Evolutionary conservation across 2,329 filamentous ascomycete species (phyloP).

Genomic region (Pseudodiploospora longispora): DNA sequence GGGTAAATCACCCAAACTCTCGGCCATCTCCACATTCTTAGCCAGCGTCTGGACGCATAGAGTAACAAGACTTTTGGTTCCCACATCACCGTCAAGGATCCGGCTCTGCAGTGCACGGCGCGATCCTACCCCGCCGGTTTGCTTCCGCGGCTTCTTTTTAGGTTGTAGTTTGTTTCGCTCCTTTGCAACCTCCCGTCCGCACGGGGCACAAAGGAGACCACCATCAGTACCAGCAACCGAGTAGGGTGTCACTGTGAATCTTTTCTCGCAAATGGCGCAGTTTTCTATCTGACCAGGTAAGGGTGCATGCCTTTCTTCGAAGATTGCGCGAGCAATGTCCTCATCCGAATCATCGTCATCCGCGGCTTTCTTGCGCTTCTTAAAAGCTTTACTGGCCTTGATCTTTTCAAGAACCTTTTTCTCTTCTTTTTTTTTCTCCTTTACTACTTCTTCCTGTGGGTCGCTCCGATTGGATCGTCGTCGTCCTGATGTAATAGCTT

Average conservation of each 20-base stretch:
- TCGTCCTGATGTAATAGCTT: constrained; percentile 17
- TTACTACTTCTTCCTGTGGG: constrained; percentile 16
- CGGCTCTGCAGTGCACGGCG: constrained; percentile 76
- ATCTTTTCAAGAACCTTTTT: constrained; percentile 51
- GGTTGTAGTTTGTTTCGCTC: constrained; percentile 37
- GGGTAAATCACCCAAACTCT: constrained; percentile 54
- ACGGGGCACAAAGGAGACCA: constrained; percentile 75
- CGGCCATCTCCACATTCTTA: constrained; percentile 54
- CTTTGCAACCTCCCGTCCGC: constrained; percentile 65
- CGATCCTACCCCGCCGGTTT: constrained; percentile 45
- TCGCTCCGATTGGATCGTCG: constrained; percentile 20
- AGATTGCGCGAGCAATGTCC: constrained; percentile 40
- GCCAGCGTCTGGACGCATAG: constrained; percentile 56
- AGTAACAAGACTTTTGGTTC: constrained; percentile 60
- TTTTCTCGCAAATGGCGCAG: constrained; percentile 75
- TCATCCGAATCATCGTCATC: constrained; percentile 37
- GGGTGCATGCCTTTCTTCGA: constrained; percentile 41
- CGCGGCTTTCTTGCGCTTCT: constrained; percentile 39
- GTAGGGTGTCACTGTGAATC: constrained; percentile 90
- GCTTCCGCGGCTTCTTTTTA: constrained; percentile 40
- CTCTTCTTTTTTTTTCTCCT: constrained; percentile 36
- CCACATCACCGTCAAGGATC: constrained; percentile 67
- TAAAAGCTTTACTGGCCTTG: constrained; percentile 51
- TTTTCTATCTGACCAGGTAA: constrained; percentile 83
- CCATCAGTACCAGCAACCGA: constrained; percentile 75